Evolutionary conservation across 495 filamentous ascomycete species (phyloP), one percentile per base, ranked within the genome.

Genomic region (Penicillium flavigenum): DNA sequence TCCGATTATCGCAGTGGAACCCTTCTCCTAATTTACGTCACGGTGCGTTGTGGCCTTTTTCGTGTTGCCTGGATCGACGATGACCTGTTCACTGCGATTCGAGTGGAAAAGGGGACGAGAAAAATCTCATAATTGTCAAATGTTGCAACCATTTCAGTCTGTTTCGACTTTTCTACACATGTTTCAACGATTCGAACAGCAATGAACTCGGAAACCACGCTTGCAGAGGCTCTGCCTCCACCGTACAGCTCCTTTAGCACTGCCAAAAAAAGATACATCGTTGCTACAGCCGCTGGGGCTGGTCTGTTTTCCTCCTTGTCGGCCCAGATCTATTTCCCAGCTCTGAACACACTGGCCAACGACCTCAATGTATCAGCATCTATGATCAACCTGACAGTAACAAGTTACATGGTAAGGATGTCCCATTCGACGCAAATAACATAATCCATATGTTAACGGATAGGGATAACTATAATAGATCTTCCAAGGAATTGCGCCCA

Each of bases 401-500:
- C 71, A 2, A 57, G 66, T 38, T 79, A 74, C 58, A 62, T 73
- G 54, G 72, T 78, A 52, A 53, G 57, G 27, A 22, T 36, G 4
- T 0, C n/a, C 31, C 47, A 16, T 14, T 36, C 5, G 14, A 36
- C 4, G 34, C 12, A 36, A 14, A 16, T 36, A 14, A 36, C 12
- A 5, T 12, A 14, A 5, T 10, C 12, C 12, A 36, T 12, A 36
- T 16, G 34, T 36, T 36, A 36, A 36, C 34, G 1, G 19, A 46
- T 27, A 12, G 9, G 14, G 4, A 29, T 29, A 27, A 27, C 26
- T 36, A 14, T 11, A 17, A 9, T 14, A 77, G 75, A 74, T 81
- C 29, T 73, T 81, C 46, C 80, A 82, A 69, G 81, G 75, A 7
- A 60, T 82, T 22, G 67, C 79, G 10, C 80, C 81, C 5, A 74